Percentiles rank a stretch among this genome's conserved stretches.
Evolutionary conservation across 176 grass and related monocot genomes (phyloP).

Genomic region (Aegilops bicornis): DNA sequence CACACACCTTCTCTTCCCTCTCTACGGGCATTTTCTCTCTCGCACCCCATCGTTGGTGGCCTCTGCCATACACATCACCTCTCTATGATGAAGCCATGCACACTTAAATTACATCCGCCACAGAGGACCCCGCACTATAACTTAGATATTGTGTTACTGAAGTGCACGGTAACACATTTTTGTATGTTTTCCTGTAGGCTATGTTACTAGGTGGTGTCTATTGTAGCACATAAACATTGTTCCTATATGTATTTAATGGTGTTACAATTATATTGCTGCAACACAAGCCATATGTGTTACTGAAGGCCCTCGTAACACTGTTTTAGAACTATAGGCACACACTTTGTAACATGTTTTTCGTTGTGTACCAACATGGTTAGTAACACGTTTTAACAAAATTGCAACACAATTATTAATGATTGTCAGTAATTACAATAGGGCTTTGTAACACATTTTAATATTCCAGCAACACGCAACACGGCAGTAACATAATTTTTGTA

Average conservation of each 20-base stretch:
- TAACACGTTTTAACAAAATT: not conserved
- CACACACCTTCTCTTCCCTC: too few species aligned
- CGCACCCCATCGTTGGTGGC: too few species aligned
- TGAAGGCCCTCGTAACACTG: not conserved
- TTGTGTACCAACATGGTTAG: not conserved
- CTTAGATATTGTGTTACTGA: not conserved
- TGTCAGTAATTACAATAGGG: too few species aligned
- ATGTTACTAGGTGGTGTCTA: not conserved
- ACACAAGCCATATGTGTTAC: not conserved
- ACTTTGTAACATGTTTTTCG: not conserved
- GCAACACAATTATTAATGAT: too few species aligned
- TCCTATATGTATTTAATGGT: not conserved
- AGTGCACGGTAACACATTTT: not conserved
- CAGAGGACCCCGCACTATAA: too few species aligned
- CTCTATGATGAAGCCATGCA: too few species aligned
- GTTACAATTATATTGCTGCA: not conserved
- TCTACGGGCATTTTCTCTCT: too few species aligned
- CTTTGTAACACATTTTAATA: too few species aligned
- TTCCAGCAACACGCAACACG: too few species aligned
- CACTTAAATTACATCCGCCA: too few species aligned
- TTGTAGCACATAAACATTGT: not conserved
- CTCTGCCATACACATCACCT: too few species aligned
- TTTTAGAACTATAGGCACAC: not conserved
- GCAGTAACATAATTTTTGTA: too few species aligned
- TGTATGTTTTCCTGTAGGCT: not conserved